Conservation (phyloP, 2,329 filamentous ascomycete species). For the Penicillium sp. region DNA sequence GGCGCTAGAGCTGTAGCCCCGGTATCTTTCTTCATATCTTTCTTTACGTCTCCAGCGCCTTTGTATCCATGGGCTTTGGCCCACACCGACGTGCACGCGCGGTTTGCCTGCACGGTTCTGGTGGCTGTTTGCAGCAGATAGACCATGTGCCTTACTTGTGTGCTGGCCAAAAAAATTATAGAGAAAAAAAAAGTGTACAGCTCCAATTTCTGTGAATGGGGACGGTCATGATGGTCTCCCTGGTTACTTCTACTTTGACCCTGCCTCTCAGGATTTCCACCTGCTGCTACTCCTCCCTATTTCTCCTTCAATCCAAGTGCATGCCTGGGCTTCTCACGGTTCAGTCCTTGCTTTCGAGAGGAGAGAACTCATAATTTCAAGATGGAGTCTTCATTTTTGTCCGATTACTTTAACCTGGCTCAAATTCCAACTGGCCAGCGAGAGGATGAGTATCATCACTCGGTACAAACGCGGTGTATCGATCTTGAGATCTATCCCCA, state of each 20-base stretch:
- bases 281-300: constrained; percentile 6
- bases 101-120: constrained; percentile 21
- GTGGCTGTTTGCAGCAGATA: constrained; percentile 24
- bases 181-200: constrained; percentile 14
- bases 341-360: neutral
- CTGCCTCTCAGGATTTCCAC: constrained; percentile 4
- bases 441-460: constrained; percentile 15
- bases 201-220: constrained; percentile 21
- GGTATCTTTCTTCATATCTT: neutral
- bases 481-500: constrained; percentile 14
- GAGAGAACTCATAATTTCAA: neutral
- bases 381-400: constrained; percentile 26
- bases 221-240: constrained; percentile 11
- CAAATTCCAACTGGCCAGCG: constrained; percentile 25
- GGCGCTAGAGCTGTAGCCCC: constrained; percentile 12
- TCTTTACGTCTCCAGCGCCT: neutral
- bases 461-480: constrained; percentile 19
- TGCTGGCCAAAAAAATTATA: constrained; percentile 17
- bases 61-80: neutral
- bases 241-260: constrained; percentile 18
- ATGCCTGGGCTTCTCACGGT: constrained; percentile 10
- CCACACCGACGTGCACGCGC: constrained; percentile 5
- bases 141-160: constrained; percentile 23
- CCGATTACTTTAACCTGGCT: constrained; percentile 19
- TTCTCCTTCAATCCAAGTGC: constrained; percentile 9